These are phyloP conservation scores for Neohortaea acidophila DNA, from an alignment of 495 filamentous ascomycete genomes.

Conservation along the genomic window DNA sequence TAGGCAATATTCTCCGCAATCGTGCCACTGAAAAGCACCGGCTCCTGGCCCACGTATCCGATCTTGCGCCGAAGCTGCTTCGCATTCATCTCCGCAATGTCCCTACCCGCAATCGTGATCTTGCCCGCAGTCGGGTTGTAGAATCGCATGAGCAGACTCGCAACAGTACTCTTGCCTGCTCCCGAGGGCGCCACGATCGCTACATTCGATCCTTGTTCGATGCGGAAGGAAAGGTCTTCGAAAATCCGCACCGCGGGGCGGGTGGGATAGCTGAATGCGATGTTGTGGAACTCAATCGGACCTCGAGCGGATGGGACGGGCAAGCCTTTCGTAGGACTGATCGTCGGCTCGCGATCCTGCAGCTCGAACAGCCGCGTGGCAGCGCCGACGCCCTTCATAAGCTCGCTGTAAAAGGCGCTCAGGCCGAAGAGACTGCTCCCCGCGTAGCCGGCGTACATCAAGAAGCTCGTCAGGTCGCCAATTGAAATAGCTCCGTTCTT, in stretches of 20 bases:
- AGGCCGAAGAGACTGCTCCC: constrained; percentile 83
- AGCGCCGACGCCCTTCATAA: constrained; percentile 97
- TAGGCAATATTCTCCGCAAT: constrained; percentile 97
- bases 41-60: constrained; percentile 88
- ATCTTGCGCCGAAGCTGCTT: constrained; percentile 90
- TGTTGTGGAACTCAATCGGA: constrained; percentile 33
- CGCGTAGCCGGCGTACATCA: constrained; percentile 95
- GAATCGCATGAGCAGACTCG: constrained; percentile 73
- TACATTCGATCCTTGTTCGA: constrained; percentile 82
- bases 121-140: constrained; percentile 66
- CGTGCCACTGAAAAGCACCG: constrained; percentile 86
- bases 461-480: constrained; percentile 87
- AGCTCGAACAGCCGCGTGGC: constrained; percentile 90
- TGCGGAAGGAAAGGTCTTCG: constrained; percentile 72
- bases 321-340: constrained; percentile 63
- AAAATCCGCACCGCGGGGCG: constrained; percentile 67
- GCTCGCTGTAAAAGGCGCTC: constrained; percentile 89
- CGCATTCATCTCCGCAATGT: constrained; percentile 77
- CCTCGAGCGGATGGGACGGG: constrained; percentile 71
- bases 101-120: constrained; percentile 70
- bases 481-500: constrained; percentile 70
- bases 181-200: constrained; percentile 93
- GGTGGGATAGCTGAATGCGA: constrained; percentile 19
- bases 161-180: constrained; percentile 90
- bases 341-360: constrained; percentile 79